Base-by-base conservation (phyloP, 2,329 filamentous ascomycete genomes). In the Periconia digitata region DNA sequence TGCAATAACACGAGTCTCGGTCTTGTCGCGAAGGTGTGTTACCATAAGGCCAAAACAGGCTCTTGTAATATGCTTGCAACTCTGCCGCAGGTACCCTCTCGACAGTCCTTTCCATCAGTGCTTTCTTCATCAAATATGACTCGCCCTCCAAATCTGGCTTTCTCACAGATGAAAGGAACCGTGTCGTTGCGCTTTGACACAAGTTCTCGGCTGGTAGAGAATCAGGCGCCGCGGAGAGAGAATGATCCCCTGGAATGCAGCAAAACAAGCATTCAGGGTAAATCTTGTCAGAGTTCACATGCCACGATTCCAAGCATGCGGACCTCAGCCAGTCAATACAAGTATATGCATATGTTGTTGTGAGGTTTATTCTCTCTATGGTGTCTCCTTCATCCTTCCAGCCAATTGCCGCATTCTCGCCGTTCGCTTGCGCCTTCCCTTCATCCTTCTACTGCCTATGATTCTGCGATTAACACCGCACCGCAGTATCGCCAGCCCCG, bases 101-200 rank as follows among this genome's bases (percentile, higher is more conserved):
- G 4, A 27, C 45, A 4, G 8, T 41, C 5, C 39, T 47, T 8
- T 34, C 45, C 4, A 47, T 47, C 22, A 38, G 38, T 17, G 45
- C 45, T 21, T 47, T 37, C 39, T 47, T 17, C 16, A 24, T 47
- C 13, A 43, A 59, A 13, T 34, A 50, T 21, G 41, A 44, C 22
- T 46, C 51, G 15, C 53, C 54, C 12, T 41, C 32, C 8, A 50
- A 51, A 29, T 50, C 53, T 12, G 22, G 18, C 8, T 58, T 53
- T 50, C 49, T 58, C 10, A 50, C 38, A 45, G 32, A 15, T 12
- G 51, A 59, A 27, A 51, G 57, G 44, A 50, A 39, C n/a, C 44
- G 46, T 12, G 57, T 53, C 13, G n/a, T 44, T 13, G 16, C 43
- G 3, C 43, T 55, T 18, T 43, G 53, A 16, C 43, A 46, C 21